Conservation (phyloP, 306 rosid genomes). For the Arachis hypogaea region DNA sequence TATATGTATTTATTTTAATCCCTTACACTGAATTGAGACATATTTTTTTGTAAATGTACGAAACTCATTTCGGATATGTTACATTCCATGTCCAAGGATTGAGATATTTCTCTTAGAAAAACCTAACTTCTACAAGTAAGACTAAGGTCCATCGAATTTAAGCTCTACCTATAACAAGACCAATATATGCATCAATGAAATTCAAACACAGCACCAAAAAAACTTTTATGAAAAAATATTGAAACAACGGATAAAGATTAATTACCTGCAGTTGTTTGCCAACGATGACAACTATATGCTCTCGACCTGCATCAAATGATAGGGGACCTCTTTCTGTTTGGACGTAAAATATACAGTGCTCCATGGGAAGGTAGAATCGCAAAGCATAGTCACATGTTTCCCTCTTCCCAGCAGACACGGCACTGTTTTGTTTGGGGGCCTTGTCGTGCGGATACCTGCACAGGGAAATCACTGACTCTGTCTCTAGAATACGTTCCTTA, state of each 20-base stretch:
- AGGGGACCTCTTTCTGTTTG: constrained; percentile 54
- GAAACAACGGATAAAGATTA: constrained; percentile 34
- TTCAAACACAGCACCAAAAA: no score
- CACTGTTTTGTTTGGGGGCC: constrained; percentile 33
- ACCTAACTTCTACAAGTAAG: not conserved
- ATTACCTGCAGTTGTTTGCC: constrained; percentile 80
- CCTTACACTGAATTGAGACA: no score
- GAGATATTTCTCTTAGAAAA: not conserved
- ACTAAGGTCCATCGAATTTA: not conserved
- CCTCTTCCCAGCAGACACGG: constrained; percentile 17
- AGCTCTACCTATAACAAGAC: not conserved
- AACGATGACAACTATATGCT: constrained; percentile 60
- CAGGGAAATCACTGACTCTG: constrained; percentile 47
- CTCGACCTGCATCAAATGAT: constrained; percentile 66
- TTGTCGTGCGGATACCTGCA: constrained; percentile 57
- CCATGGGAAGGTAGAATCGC: constrained; percentile 70
- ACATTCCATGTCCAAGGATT: no score
- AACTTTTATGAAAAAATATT: no score
- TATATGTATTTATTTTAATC: no score
- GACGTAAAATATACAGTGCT: constrained; percentile 56
- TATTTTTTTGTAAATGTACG: no score
- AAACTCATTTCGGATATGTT: no score
- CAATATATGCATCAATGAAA: not conserved
- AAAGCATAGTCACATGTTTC: constrained; percentile 50
- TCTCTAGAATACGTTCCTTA: constrained; percentile 42